Evolutionary conservation across 1,284 basidiomycete genomes (phyloP).

Genomic region (Pseudozyma pruni): DNA sequence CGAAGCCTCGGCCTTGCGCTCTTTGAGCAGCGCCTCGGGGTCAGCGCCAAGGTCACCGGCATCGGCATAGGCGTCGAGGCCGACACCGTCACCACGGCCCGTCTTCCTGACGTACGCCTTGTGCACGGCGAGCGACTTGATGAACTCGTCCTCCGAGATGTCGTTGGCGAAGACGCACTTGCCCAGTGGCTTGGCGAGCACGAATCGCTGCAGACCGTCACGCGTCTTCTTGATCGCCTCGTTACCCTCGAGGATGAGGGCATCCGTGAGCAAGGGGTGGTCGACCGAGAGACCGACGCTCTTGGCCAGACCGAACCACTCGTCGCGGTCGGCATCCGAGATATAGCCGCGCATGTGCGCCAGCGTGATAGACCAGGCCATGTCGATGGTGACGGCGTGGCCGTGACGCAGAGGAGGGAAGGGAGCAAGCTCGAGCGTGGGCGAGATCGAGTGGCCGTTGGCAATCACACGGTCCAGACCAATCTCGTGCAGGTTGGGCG

Average conservation of each 20-base stretch:
- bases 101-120: constrained; percentile 68
- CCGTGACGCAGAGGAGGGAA: constrained; percentile 67
- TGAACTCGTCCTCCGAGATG: constrained; percentile 69
- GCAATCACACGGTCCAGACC: constrained; percentile 71
- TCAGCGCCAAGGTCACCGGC: constrained; percentile 69
- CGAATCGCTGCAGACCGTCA: constrained; percentile 70
- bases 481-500: constrained; percentile 71
- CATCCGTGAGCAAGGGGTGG: constrained; percentile 69
- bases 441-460: constrained; percentile 70
- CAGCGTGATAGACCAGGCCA: constrained; percentile 70
- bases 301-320: constrained; percentile 69
- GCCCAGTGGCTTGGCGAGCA: constrained; percentile 69
- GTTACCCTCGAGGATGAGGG: constrained; percentile 68
- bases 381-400: constrained; percentile 70
- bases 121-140: constrained; percentile 68
- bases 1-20: constrained; percentile 44
- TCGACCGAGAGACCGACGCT: constrained; percentile 70
- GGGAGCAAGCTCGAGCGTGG: constrained; percentile 69
- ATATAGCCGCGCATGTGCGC: constrained; percentile 69
- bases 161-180: constrained; percentile 70
- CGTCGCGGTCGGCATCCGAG: constrained; percentile 69
- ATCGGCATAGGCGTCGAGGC: constrained; percentile 70
- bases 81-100: constrained; percentile 66
- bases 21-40: constrained; percentile 60
- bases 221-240: constrained; percentile 70